phyloP scores from a whole-genome alignment of 352 stramenopile genomes.

The Phytophthora aleatoria region DNA sequence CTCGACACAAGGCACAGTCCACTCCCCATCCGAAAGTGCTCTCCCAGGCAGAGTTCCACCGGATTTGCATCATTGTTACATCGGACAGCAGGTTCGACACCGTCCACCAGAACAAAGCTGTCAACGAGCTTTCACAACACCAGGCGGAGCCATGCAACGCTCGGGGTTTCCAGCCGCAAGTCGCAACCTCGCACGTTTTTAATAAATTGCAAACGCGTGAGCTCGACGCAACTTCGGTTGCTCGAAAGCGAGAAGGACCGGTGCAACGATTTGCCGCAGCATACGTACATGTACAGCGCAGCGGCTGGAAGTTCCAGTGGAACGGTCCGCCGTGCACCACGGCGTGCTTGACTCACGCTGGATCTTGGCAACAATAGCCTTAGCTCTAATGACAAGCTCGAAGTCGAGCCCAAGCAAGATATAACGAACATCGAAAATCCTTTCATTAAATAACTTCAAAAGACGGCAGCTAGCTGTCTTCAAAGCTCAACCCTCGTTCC shows the following conservation, averaged over 20 bases:
- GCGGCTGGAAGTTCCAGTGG: too few species aligned
- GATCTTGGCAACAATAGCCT: too few species aligned
- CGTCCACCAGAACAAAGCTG: conserved; percentile 8
- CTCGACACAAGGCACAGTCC: conserved; percentile 21
- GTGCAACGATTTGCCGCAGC: conserved; percentile 12
- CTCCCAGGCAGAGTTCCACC: conserved; percentile 6
- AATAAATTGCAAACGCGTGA: too few species aligned
- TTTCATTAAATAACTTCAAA: conserved; percentile 40
- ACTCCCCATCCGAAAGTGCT: conserved; percentile 27
- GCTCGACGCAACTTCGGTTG: conserved; percentile 3
- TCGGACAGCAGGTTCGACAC: conserved; percentile 15
- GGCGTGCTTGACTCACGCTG: too few species aligned
- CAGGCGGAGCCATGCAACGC: conserved; percentile 31
- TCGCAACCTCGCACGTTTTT: not conserved
- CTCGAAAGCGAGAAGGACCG: conserved; percentile 6
- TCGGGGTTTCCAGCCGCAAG: conserved; percentile 22
- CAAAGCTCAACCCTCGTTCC: not conserved
- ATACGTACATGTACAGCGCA: not conserved
- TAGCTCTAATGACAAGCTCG: too few species aligned
- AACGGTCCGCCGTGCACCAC: too few species aligned
- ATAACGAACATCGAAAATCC: not conserved
- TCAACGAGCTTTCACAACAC: conserved; percentile 11
- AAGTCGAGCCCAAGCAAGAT: too few species aligned
- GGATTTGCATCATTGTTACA: conserved; percentile 33
- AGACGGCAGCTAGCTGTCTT: too few species aligned